Evolutionary conservation across 345 rosid species (phyloP), one percentile per base, ranked within the genome.

Genomic region (Erodium maritimum): DNA sequence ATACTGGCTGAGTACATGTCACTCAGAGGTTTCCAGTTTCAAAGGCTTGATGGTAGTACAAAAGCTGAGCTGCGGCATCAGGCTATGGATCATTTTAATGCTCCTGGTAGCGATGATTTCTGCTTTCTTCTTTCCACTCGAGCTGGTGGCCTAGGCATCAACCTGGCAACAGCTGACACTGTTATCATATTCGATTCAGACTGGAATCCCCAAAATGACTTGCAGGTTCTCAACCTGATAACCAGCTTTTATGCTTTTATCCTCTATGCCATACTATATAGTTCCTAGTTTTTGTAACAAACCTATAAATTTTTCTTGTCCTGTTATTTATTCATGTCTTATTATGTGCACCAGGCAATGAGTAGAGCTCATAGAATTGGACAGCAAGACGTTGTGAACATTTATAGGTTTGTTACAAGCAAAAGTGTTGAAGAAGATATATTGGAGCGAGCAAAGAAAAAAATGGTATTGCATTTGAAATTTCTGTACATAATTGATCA

Each of bases 321-420:
- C 16, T 42, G 18, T 14, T 10, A 34, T 34, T 46, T 25, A 24
- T 11, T 48, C 9, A 21, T 20, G 20, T 65, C 18, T 42, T 33
- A 50, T 67, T 24, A 21, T 50, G 60, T 78, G 54, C 71, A 56
- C 67, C 75, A 94, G 99, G 99, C 99, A 58, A 90, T 94, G 97
- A 94, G 99, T 65, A 89, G 97, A 82, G 99, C 99, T 67, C 99
- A 94, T 69, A 83, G 99, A 79, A 94, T 94, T 72, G 99, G 99
- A 67, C 99, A 94, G 68, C 99, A 84, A 76, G 97, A 90, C 33
- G 97, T 94, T 51, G 99, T 94, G 45, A 94, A 94, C 72, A 90
- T 94, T 57, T 94, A 94, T 75, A 83, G 99, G 74, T 94, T 94
- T 84, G 97, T 90, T 67, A 94, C 95, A 21, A 90, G 96, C 86